Percentiles rank a stretch among this genome's conserved stretches.
Conservation (phyloP, 805 yeast genomes). For the Zygotorulaspora sp. region DNA sequence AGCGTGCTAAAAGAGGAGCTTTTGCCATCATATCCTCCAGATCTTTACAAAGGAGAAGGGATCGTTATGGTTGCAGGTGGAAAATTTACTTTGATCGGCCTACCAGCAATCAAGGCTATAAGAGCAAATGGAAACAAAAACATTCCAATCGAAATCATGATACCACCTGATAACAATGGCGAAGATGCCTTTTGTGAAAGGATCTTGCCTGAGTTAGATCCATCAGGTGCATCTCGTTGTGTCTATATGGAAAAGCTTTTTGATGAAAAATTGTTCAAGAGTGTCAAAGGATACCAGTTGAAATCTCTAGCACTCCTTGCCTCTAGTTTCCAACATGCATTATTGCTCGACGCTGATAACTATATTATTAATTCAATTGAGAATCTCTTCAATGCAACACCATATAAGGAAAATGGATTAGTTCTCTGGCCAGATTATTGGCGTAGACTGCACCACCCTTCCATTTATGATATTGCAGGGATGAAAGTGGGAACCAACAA, state of each 20-base stretch:
- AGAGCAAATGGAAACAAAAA: conserved; percentile 58
- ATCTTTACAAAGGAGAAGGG: conserved; percentile 36
- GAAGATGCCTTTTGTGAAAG: conserved; percentile 53
- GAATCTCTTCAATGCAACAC: conserved; percentile 50
- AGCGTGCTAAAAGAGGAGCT: conserved; percentile 5
- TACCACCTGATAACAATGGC: conserved; percentile 66
- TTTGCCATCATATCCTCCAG: conserved; percentile 12
- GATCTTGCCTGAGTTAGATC: conserved; percentile 50
- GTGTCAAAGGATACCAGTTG: conserved; percentile 58
- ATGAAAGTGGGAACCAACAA: conserved; percentile 41
- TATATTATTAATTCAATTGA: conserved; percentile 66
- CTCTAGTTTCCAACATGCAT: conserved; percentile 67
- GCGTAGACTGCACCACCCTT: conserved; percentile 77
- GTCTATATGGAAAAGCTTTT: conserved; percentile 56
- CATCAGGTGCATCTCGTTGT: conserved; percentile 47
- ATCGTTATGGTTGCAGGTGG: conserved; percentile 73
- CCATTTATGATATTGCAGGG: conserved; percentile 64
- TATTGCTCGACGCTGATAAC: conserved; percentile 73
- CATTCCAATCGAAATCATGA: conserved; percentile 69
- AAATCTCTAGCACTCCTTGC: conserved; percentile 67
- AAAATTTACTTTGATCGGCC: conserved; percentile 62
- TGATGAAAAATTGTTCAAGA: conserved; percentile 42
- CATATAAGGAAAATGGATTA: conserved; percentile 49
- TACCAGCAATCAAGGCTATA: conserved; percentile 57
- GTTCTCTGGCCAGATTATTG: conserved; percentile 84